Percentiles rank a stretch among this genome's conserved stretches.
Conservation (phyloP, 441 rosid genomes). For the Daphne laureola region DNA sequence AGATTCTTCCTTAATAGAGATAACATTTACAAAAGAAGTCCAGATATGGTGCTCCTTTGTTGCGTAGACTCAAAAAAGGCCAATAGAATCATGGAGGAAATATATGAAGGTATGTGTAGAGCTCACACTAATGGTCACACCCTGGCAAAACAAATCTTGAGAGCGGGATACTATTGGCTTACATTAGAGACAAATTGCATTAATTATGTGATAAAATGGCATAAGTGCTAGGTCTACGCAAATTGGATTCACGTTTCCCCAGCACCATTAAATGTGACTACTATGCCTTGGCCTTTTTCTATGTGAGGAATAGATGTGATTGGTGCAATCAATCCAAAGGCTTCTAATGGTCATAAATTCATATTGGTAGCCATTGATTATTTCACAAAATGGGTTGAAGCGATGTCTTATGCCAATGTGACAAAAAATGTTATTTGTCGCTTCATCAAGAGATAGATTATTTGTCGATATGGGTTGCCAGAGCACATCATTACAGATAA, state of each 20-base stretch:
- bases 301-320: constrained; percentile 11
- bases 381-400: constrained; percentile 12
- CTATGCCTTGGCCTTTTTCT: not conserved
- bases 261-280: not conserved
- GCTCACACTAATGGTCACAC: constrained; percentile 1
- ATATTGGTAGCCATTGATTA: constrained; percentile 2
- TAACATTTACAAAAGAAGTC: not conserved
- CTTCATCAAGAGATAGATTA: not conserved
- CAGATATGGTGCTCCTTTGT: not conserved
- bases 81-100: constrained; percentile 4
- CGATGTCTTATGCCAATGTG: not conserved
- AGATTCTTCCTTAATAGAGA: not conserved
- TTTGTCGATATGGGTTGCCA: not conserved
- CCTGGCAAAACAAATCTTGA: constrained; percentile 6
- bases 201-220: not conserved
- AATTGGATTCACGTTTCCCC: not conserved
- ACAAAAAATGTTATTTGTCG: not conserved
- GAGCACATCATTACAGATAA: constrained; percentile 7
- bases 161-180: constrained; percentile 9
- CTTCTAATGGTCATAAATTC: constrained; percentile 7
- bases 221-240: constrained; percentile 7
- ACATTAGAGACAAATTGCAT: constrained; percentile 10
- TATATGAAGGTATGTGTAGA: constrained; percentile 5
- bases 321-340: constrained; percentile 1
- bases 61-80: not conserved